Evolutionary conservation across 2,329 filamentous ascomycete genomes (phyloP).

Genomic region (Ascocoryne sarcoides): DNA sequence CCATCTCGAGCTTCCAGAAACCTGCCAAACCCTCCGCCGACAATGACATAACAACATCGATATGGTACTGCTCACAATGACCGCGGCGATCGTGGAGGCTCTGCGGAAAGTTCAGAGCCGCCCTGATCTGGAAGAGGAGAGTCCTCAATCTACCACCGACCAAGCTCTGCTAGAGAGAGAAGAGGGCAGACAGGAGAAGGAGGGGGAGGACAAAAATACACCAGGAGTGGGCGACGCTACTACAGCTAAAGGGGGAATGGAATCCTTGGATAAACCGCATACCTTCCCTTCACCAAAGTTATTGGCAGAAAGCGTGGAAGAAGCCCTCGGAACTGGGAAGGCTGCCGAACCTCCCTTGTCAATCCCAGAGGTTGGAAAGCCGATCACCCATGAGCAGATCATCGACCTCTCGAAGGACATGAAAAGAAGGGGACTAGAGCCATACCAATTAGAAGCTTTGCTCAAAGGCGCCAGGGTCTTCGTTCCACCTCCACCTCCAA

Average conservation of each 20-base stretch:
- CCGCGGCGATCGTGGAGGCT: conserved; percentile 55
- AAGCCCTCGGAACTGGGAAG: background rate
- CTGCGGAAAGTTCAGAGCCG: conserved; percentile 34
- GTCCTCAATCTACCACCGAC: no score
- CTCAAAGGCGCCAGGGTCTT: conserved; percentile 67
- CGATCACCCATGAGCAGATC: conserved; percentile 64
- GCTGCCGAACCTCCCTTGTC: conserved; percentile 39
- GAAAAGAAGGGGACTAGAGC: conserved; percentile 27
- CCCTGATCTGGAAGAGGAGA: no score
- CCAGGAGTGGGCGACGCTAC: background rate
- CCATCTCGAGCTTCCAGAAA: no score
- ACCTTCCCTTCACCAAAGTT: background rate
- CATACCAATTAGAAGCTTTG: conserved; percentile 56
- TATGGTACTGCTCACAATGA: conserved; percentile 78
- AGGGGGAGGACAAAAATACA: background rate
- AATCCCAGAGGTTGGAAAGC: conserved; percentile 43
- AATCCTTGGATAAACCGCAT: background rate
- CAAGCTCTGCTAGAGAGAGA: no score
- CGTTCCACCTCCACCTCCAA: conserved; percentile 69
- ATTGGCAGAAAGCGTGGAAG: background rate
- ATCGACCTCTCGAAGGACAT: conserved; percentile 51
- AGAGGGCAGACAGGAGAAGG: no score
- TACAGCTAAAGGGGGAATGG: background rate
- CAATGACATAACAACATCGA: conserved; percentile 8
- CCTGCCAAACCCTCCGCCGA: no score